Percentiles rank a stretch among this genome's conserved stretches.
These are phyloP conservation scores for Lactarius sp. DNA, from an alignment of 768 basidiomycete species.

Conservation along the genomic window DNA sequence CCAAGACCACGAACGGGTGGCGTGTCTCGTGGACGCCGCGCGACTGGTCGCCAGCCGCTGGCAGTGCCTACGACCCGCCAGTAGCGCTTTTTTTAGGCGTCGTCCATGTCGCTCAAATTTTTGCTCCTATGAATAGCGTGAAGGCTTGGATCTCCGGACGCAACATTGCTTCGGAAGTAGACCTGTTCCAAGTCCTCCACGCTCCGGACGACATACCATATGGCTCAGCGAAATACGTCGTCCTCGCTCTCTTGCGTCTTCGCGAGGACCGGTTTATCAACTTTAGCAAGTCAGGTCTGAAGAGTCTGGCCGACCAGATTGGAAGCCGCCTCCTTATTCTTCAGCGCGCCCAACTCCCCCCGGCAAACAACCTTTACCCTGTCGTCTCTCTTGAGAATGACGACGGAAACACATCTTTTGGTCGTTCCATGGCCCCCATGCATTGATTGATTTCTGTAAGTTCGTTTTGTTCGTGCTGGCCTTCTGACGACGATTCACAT, in stretches of 20 bases:
- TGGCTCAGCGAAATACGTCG: neutral
- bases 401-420: neutral
- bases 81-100: conserved; percentile 4
- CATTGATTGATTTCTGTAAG: neutral
- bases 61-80: neutral
- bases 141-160: neutral
- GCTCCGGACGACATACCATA: neutral
- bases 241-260: conserved; percentile 9
- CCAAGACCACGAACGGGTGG: conserved; percentile 12
- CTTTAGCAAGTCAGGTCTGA: neutral
- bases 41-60: conserved; percentile 1
- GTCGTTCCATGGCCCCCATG: neutral
- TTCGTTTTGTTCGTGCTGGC: neutral
- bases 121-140: neutral
- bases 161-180: conserved; percentile 12
- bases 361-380: neutral
- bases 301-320: neutral
- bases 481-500: neutral
- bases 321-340: neutral
- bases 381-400: conserved; percentile 2
- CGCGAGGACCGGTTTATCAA: neutral
- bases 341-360: neutral
- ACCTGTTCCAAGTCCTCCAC: neutral
- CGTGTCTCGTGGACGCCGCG: neutral
- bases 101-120: neutral